Evolutionary conservation across 352 stramenopile species (phyloP).

Genomic region (Pythium sukuiense): DNA sequence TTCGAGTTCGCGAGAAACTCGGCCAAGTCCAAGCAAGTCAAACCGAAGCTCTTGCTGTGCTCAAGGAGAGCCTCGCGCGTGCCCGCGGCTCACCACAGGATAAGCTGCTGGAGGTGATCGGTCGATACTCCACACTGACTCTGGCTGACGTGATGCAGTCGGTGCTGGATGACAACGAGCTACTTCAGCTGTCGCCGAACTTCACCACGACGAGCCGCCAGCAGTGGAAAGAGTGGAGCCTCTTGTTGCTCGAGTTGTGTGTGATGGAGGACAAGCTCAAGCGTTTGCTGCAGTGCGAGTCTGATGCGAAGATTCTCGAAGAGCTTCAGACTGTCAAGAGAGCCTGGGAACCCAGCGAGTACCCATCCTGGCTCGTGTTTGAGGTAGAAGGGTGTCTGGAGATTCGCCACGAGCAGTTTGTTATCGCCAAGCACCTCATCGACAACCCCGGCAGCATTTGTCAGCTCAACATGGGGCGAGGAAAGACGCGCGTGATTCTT

Average conservation of each 20-base stretch:
- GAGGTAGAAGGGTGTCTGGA: slow-evolving; percentile 77
- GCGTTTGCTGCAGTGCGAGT: slow-evolving; percentile 34
- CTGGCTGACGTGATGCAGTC: slow-evolving; percentile 41
- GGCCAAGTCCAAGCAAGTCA: neutral
- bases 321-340: slow-evolving; percentile 32
- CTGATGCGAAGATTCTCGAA: slow-evolving; percentile 2
- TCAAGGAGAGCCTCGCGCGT: neutral
- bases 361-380: slow-evolving; percentile 84
- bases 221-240: slow-evolving; percentile 20
- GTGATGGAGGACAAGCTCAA: slow-evolving; percentile 73
- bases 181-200: slow-evolving; percentile 31
- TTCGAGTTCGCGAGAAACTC: neutral
- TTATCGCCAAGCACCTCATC: slow-evolving; percentile 70
- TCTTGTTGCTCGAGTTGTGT: slow-evolving; percentile 57
- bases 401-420: slow-evolving; percentile 78
- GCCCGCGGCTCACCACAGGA: slow-evolving; percentile 9
- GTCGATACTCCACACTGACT: slow-evolving; percentile 32
- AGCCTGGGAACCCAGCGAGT: slow-evolving; percentile 33
- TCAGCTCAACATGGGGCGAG: slow-evolving; percentile 86
- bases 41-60: neutral
- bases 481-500: slow-evolving; percentile 84
- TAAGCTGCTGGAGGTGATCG: slow-evolving; percentile 25
- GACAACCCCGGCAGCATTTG: slow-evolving; percentile 55
- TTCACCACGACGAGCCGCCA: slow-evolving; percentile 21
- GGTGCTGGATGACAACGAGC: slow-evolving; percentile 37